Percentiles rank a stretch among this genome's conserved stretches.
Conservation (phyloP, 2,329 filamentous ascomycete species). For the Teratosphaeria gauchensis region DNA sequence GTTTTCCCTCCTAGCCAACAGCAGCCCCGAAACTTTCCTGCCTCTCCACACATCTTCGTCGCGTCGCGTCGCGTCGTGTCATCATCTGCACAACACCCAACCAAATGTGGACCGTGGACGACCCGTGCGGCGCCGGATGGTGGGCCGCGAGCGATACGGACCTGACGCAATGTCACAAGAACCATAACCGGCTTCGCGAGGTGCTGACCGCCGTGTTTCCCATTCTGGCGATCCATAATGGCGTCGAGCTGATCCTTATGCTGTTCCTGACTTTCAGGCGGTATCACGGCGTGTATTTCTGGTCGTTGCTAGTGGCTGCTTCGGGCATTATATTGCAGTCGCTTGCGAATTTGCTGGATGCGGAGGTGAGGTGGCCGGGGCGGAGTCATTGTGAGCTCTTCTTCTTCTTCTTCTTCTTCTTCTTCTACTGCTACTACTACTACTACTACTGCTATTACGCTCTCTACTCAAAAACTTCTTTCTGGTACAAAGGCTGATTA, state of each 20-base stretch:
- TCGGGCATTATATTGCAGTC: not conserved
- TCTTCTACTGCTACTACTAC: too few species aligned
- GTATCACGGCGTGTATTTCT: slow-evolving; percentile 40
- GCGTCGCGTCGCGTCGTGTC: too few species aligned
- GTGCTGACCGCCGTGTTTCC: not conserved
- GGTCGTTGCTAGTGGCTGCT: slow-evolving; percentile 33
- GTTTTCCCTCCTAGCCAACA: too few species aligned
- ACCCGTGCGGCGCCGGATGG: not conserved
- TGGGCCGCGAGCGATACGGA: not conserved
- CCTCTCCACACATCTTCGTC: too few species aligned
- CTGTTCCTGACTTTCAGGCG: slow-evolving; percentile 35
- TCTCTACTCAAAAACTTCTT: too few species aligned
- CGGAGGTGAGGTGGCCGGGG: too few species aligned
- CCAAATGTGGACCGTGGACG: not conserved
- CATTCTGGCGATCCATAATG: slow-evolving; percentile 19
- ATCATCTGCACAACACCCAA: too few species aligned
- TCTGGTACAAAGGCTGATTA: too few species aligned
- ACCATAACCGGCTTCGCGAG: not conserved
- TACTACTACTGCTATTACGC: too few species aligned
- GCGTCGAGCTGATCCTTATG: slow-evolving; percentile 37
- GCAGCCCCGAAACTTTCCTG: too few species aligned
- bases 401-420: too few species aligned
- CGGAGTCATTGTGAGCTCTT: too few species aligned
- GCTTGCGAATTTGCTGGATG: not conserved
- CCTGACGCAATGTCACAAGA: not conserved